phyloP scores from a whole-genome alignment of 345 rosid genomes.

The Linum tenue region DNA sequence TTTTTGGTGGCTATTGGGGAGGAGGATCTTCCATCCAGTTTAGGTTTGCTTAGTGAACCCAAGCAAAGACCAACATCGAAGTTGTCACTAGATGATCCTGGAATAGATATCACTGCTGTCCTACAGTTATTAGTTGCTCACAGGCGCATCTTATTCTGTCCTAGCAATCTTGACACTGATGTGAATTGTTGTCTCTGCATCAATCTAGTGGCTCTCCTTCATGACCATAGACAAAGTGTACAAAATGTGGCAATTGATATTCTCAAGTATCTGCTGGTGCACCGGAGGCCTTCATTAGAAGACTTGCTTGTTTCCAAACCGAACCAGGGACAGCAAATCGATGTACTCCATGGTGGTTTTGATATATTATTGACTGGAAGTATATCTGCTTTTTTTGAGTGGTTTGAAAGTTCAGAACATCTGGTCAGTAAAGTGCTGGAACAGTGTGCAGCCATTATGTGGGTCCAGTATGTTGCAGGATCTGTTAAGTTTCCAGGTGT shows the following conservation, averaged over 20 bases:
- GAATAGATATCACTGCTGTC: conserved; percentile 70
- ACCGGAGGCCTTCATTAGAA: conserved; percentile 80
- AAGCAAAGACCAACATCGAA: conserved; percentile 42
- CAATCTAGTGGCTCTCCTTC: conserved; percentile 73
- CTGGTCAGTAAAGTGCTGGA: conserved; percentile 76
- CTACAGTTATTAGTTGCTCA: conserved; percentile 89
- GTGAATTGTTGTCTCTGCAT: conserved; percentile 87
- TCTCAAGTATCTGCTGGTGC: conserved; percentile 72
- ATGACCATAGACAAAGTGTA: conserved; percentile 69
- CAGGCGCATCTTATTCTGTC: conserved; percentile 83
- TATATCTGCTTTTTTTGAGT: conserved; percentile 63
- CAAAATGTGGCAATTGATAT: conserved; percentile 81
- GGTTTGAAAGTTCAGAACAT: conserved; percentile 80
- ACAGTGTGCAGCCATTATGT: conserved; percentile 93
- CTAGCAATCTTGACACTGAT: conserved; percentile 89
- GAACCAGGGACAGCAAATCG: conserved; percentile 70
- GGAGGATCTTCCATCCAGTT: conserved; percentile 64
- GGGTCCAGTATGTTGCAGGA: conserved; percentile 91
- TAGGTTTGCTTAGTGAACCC: conserved; percentile 69
- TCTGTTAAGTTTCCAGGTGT: conserved; percentile 94
- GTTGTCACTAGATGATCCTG: conserved; percentile 55
- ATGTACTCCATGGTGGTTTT: conserved; percentile 91
- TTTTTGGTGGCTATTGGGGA: conserved; percentile 81
- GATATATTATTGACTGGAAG: conserved; percentile 82
- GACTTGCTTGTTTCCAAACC: conserved; percentile 85